Evolutionary conservation across 2,329 filamentous ascomycete species (phyloP).

Genomic region (Esteya vermicola): DNA sequence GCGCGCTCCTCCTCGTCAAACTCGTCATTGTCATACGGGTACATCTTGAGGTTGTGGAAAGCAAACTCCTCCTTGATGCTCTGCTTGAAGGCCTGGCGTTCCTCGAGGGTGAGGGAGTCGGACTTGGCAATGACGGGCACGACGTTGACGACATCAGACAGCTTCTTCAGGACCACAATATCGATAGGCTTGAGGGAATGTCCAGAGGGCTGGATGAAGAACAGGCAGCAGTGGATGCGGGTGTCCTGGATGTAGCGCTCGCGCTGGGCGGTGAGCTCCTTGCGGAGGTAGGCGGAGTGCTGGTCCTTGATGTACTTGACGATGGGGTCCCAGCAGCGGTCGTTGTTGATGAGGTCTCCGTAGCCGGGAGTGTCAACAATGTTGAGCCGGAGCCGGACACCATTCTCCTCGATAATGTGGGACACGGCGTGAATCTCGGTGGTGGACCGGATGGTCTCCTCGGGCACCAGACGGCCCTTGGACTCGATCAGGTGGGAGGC

Average conservation of each 20-base stretch:
- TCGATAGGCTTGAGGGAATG: constrained; percentile 98
- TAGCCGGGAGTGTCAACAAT: constrained; percentile 98
- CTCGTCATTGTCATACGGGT: constrained; percentile 98
- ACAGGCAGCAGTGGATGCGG: constrained; percentile 96
- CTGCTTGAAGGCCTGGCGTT: constrained; percentile 94
- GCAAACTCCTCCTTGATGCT: constrained; percentile 98
- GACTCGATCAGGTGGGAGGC: constrained; percentile 98
- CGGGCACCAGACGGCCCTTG: constrained; percentile 84
- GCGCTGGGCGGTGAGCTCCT: constrained; percentile 97
- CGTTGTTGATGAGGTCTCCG: constrained; percentile 98
- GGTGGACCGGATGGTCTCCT: constrained; percentile 86
- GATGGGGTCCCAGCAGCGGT: constrained; percentile 99
- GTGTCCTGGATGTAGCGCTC: constrained; percentile 99
- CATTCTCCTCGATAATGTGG: constrained; percentile 99
- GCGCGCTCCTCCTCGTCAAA: constrained; percentile 92
- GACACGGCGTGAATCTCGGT: constrained; percentile 97
- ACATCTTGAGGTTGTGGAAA: constrained; percentile 99
- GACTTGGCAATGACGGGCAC: constrained; percentile 98
- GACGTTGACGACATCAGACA: constrained; percentile 97
- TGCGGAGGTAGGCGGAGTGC: constrained; percentile 96
- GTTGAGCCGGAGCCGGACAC: constrained; percentile 91
- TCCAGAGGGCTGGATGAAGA: constrained; percentile 98
- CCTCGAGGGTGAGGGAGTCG: constrained; percentile 88
- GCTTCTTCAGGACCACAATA: constrained; percentile 98
- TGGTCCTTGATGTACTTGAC: constrained; percentile 99